A percentile compares a stretch with the other conserved stretches of the same genome.
Conservation (phyloP, 1,139 yeast species). For the Scheffersomyces stambukii region DNA sequence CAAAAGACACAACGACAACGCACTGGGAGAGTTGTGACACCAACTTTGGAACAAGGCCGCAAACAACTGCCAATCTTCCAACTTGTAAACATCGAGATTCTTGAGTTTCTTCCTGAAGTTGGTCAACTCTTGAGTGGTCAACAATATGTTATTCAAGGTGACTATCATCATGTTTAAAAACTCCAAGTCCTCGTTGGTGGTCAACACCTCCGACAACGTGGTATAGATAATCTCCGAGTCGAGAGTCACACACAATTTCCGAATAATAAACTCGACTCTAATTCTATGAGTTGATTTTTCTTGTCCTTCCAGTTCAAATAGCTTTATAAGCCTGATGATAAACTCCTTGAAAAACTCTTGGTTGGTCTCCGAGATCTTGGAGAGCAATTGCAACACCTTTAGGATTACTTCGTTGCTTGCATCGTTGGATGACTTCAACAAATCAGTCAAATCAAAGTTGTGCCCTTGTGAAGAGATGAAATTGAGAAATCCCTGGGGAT, state of each 20-base stretch:
- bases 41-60: conserved; percentile 80
- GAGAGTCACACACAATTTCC: conserved; percentile 78
- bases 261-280: conserved; percentile 76
- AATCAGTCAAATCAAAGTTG: conserved; percentile 67
- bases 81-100: conserved; percentile 38
- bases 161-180: conserved; percentile 83
- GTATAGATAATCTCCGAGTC: conserved; percentile 82
- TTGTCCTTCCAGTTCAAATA: conserved; percentile 50
- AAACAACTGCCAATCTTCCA: conserved; percentile 71
- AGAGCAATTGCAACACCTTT: conserved; percentile 69
- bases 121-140: conserved; percentile 83
- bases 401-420: conserved; percentile 83
- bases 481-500: conserved; percentile 58
- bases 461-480: conserved; percentile 29
- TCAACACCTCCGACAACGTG: conserved; percentile 73
- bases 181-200: conserved; percentile 58
- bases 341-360: conserved; percentile 76
- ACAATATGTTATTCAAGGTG: conserved; percentile 77
- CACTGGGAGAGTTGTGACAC: conserved; percentile 91
- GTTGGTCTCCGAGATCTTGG: conserved; percentile 77
- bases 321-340: conserved; percentile 63
- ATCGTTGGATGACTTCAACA: conserved; percentile 81
- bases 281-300: conserved; percentile 39
- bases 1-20: conserved; percentile 76
- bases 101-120: conserved; percentile 65